A percentile compares a stretch with the other conserved stretches of the same genome.
Evolutionary conservation across 2,329 filamentous ascomycete genomes (phyloP).

Genomic region (Venturia aucupariae): DNA sequence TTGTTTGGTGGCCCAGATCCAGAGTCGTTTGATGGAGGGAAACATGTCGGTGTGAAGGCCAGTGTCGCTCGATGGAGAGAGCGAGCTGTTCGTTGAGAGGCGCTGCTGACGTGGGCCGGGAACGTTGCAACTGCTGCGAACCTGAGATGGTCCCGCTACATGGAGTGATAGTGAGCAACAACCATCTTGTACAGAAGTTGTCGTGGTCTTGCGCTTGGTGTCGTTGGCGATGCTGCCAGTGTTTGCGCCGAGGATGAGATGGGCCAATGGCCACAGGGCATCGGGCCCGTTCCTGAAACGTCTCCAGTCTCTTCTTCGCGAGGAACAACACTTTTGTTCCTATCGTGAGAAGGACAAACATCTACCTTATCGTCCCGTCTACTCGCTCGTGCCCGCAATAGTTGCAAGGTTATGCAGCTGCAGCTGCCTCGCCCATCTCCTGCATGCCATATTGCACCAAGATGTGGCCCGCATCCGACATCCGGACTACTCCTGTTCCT

Average conservation of each 20-base stretch:
- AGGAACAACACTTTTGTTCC: not conserved
- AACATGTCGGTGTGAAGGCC: not conserved
- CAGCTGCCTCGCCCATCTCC: not conserved
- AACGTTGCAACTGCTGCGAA: not conserved
- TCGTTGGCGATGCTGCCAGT: not conserved
- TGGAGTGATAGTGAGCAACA: not conserved
- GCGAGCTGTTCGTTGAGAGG: not conserved
- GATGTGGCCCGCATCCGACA: not conserved
- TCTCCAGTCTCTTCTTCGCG: not conserved
- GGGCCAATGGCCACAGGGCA: not conserved
- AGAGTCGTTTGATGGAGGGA: not conserved
- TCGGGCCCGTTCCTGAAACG: not conserved
- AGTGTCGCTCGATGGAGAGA: not conserved
- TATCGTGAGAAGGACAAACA: slow-evolving; percentile 3
- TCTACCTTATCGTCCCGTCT: not conserved
- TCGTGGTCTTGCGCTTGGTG: not conserved
- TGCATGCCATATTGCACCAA: not conserved
- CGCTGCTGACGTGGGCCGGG: not conserved
- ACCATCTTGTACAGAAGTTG: not conserved
- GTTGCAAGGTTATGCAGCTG: not conserved
- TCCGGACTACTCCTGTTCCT: not conserved
- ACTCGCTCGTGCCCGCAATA: not conserved
- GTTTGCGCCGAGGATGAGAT: not conserved
- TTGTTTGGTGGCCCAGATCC: slow-evolving; percentile 8
- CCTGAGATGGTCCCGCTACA: not conserved